Evolutionary conservation across 2,329 filamentous ascomycete genomes (phyloP).

Genomic region (Geosmithia putterillii): DNA sequence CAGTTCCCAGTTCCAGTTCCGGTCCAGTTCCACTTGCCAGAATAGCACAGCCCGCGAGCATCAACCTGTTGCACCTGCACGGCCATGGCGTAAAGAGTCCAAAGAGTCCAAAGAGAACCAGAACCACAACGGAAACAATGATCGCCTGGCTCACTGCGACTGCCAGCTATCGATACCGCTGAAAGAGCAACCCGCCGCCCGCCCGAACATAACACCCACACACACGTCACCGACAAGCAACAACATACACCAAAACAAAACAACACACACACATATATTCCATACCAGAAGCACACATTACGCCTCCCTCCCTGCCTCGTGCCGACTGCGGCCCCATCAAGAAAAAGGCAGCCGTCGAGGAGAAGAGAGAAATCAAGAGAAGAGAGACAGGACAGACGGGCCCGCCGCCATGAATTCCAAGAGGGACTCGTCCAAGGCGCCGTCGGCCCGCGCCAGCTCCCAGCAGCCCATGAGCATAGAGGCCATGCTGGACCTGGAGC

Average conservation of each 20-base stretch:
- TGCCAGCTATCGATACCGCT: background rate
- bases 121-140: background rate
- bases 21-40: too few relatives aligned
- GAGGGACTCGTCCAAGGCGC: constrained; percentile 2
- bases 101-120: background rate
- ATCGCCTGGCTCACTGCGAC: background rate
- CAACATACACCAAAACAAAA: background rate
- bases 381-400: background rate
- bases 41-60: too few relatives aligned
- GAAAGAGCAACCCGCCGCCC: too few relatives aligned
- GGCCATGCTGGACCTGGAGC: constrained; percentile 65
- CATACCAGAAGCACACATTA: too few relatives aligned
- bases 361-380: background rate
- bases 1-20: too few relatives aligned
- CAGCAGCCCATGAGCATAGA: constrained; percentile 58
- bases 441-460: background rate
- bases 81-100: too few relatives aligned
- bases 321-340: too few relatives aligned
- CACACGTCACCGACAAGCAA: background rate
- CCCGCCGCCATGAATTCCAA: constrained; percentile 1
- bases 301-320: too few relatives aligned
- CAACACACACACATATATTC: background rate
- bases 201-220: background rate
- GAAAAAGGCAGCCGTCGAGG: background rate
- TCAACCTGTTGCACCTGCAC: too few relatives aligned